Evolutionary conservation across 768 basidiomycete species (phyloP).

Genomic region (Macrolepiota fuliginosa): DNA sequence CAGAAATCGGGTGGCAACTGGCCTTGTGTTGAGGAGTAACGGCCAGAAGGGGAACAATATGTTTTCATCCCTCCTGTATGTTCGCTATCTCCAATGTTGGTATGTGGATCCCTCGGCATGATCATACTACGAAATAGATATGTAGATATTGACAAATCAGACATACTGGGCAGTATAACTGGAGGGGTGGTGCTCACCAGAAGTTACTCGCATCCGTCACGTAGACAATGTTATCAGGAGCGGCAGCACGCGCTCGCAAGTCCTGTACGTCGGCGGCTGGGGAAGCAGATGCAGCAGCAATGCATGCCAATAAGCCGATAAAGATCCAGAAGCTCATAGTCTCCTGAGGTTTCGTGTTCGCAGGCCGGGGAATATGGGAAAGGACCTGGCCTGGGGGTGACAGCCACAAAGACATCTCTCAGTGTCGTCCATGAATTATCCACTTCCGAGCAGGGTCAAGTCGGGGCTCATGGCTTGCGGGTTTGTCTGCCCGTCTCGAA

Average conservation of each 20-base stretch:
- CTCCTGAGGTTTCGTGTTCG: neutral
- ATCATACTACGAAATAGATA: neutral
- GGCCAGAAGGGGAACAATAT: slow-evolving; percentile 47
- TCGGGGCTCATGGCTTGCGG: neutral
- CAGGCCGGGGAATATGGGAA: neutral
- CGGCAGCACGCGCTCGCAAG: slow-evolving; percentile 15
- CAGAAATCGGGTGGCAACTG: slow-evolving; percentile 45
- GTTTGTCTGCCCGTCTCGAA: neutral
- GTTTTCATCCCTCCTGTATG: slow-evolving; percentile 53
- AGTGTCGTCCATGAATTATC: neutral
- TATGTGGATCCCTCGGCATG: slow-evolving; percentile 38
- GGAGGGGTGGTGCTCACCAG: slow-evolving; percentile 33
- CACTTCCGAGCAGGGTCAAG: neutral
- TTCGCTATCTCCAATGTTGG: slow-evolving; percentile 55
- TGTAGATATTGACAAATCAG: neutral
- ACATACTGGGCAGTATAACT: neutral
- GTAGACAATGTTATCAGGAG: slow-evolving; percentile 49
- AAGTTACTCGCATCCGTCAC: slow-evolving; percentile 40
- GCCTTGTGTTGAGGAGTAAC: slow-evolving; percentile 40
- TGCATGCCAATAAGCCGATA: neutral
- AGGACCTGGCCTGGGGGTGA: neutral
- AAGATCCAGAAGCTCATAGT: neutral
- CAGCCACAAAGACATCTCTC: neutral
- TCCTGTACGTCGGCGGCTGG: neutral
- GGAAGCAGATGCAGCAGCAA: neutral